Base-by-base conservation (phyloP, 1,284 basidiomycete genomes). In the Ustilago curta region DNA sequence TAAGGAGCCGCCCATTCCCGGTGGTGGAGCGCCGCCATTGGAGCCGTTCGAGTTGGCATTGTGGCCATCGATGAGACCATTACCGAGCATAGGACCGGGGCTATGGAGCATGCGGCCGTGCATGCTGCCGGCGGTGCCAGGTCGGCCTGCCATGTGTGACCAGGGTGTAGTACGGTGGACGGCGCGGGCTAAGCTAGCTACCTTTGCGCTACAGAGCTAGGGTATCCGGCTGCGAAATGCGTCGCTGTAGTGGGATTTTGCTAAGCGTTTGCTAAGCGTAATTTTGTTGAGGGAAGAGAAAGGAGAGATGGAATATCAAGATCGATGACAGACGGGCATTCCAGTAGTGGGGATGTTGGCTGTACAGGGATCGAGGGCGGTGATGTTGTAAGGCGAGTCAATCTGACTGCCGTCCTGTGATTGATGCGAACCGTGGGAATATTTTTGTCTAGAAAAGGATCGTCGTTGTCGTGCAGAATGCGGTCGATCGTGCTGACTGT, bases 1-100 rank as follows among this genome's bases (percentile, higher is more conserved):
- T 29, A 79, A 37, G 1, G 77, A 79, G 11, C 75, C 77, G 11
- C 77, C 77, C 61, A 73, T 78, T n/a, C 64, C 68, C 18, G 72
- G 62, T n/a, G 73, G 64, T 29, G 72, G 52, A 4, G 67, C 59
- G 16, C 58, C 57, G 18, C 53, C 71, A n/a, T 53, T 64, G 27
- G 62, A 61, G 31, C 49, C 47, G 19, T 55, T 69, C 43, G 37
- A 40, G 19, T 58, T 53, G 59, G 25, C 35, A 23, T 43, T 62
- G 43, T 19, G 29, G 35, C 21, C 55, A 32, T 44, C 48, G 58
- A 37, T 40, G 45, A 35, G 25, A 19, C 47, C 59, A 47, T 66
- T 59, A 35, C 23, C 32, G 25, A 60, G 64, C 64, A 63, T 52
- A 42, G 70, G 58, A 55, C 65, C 55, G 31, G 70, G 70, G 47